Conservation (phyloP, 192 early-diverging fungal genomes). For the Coemansia sp. region DNA sequence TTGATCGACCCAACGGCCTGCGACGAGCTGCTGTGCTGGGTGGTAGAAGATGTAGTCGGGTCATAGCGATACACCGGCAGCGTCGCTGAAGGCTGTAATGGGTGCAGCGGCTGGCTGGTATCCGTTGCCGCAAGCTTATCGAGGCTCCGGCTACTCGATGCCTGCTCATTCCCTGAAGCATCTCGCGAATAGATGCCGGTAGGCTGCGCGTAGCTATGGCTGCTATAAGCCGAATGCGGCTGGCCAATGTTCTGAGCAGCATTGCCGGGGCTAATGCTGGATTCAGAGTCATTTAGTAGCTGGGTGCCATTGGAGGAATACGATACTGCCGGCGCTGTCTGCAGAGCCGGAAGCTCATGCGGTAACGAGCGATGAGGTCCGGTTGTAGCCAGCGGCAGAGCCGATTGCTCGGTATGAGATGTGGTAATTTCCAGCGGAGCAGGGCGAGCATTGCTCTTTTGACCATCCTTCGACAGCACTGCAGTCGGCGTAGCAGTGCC, state of each 20-base stretch:
- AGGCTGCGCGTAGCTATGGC: constrained; percentile 7
- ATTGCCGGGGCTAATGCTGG: constrained; percentile 4
- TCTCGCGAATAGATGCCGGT: no score
- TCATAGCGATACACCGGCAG: constrained; percentile 10
- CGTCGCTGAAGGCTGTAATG: constrained; percentile 38
- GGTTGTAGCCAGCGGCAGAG: neutral
- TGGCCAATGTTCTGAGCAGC: neutral
- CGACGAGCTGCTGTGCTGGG: constrained; percentile 7
- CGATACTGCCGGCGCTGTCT: constrained; percentile 40
- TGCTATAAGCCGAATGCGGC: neutral
- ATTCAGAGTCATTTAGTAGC: constrained; percentile 37
- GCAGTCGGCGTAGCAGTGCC: constrained; percentile 7
- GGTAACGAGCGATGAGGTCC: neutral
- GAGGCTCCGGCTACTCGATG: constrained; percentile 2
- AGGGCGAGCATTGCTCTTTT: constrained; percentile 7
- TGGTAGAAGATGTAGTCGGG: neutral
- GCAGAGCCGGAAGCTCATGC: constrained; percentile 9
- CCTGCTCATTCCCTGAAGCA: no score
- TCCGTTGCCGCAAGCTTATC: constrained; percentile 1
- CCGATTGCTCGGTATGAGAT: neutral
- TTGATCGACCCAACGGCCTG: constrained; percentile 35
- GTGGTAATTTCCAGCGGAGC: neutral
- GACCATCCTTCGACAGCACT: constrained; percentile 2
- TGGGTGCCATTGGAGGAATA: constrained; percentile 53
- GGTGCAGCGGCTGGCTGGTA: constrained; percentile 4